phyloP scores from a whole-genome alignment of 331 rosid species.

The Malus hybrid region DNA sequence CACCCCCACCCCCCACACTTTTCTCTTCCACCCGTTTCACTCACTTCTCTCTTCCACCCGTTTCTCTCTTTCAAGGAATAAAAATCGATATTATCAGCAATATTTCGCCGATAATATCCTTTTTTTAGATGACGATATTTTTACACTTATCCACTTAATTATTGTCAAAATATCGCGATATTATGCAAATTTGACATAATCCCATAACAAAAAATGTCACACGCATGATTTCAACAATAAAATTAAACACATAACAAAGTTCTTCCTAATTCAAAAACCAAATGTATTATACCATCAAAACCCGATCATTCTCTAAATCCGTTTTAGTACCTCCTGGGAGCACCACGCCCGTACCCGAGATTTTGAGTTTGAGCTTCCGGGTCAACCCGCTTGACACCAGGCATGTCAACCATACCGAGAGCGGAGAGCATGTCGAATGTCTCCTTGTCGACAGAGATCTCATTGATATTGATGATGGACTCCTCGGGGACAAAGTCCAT shows the following conservation, averaged over 20 bases:
- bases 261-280: too few relatives aligned
- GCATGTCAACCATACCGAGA: slow-evolving; percentile 50
- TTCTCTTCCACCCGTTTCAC: too few relatives aligned
- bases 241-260: neutral
- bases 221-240: neutral
- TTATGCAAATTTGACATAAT: neutral
- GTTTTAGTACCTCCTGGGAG: slow-evolving; percentile 41
- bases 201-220: neutral
- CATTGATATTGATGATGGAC: slow-evolving; percentile 47
- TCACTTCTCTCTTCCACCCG: too few relatives aligned
- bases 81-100: too few relatives aligned
- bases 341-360: slow-evolving; percentile 27
- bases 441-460: slow-evolving; percentile 55
- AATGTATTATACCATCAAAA: neutral
- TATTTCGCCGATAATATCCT: too few relatives aligned
- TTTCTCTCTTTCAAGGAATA: too few relatives aligned
- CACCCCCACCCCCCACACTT: too few relatives aligned
- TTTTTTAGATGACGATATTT: too few relatives aligned
- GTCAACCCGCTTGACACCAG: slow-evolving; percentile 47
- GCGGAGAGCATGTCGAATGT: slow-evolving; percentile 61
- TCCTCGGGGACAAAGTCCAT: slow-evolving; percentile 75
- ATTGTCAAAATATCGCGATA: too few relatives aligned
- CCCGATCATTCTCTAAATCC: neutral
- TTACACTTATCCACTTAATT: too few relatives aligned
- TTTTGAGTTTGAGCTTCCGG: slow-evolving; percentile 28